Evolutionary conservation across 495 filamentous ascomycete genomes (phyloP).

Genomic region (Aspergillus biplanus): DNA sequence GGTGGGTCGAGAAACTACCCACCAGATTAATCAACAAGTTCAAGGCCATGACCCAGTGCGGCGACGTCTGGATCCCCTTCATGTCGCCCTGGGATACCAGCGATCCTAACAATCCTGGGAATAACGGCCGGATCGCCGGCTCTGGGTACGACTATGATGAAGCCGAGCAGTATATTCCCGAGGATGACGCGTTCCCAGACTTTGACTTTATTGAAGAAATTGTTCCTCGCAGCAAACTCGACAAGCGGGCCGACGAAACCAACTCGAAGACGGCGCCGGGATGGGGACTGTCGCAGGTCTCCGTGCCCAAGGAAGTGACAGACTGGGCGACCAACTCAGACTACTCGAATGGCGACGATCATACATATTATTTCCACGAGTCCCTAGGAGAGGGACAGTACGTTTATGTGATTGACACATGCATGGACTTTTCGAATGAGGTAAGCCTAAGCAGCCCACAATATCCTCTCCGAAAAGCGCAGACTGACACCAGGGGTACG

Average conservation of each 20-base stretch:
- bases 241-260: neutral
- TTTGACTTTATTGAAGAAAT: neutral
- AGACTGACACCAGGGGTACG: neutral
- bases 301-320: neutral
- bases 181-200: neutral
- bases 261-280: neutral
- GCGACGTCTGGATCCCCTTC: neutral
- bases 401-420: conserved; percentile 3
- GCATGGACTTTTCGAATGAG: neutral
- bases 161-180: neutral
- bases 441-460: neutral
- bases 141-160: neutral
- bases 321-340: neutral
- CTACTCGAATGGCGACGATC: neutral
- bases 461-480: neutral
- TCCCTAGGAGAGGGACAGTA: neutral
- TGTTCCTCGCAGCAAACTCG: neutral
- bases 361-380: conserved; percentile 1
- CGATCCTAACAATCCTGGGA: neutral
- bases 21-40: neutral
- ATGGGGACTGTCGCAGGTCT: neutral
- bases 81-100: neutral
- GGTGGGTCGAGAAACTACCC: neutral
- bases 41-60: neutral
- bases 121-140: neutral